Base-by-base conservation (phyloP, 1,284 basidiomycete genomes). In the Microbotryomycetes sp. region DNA sequence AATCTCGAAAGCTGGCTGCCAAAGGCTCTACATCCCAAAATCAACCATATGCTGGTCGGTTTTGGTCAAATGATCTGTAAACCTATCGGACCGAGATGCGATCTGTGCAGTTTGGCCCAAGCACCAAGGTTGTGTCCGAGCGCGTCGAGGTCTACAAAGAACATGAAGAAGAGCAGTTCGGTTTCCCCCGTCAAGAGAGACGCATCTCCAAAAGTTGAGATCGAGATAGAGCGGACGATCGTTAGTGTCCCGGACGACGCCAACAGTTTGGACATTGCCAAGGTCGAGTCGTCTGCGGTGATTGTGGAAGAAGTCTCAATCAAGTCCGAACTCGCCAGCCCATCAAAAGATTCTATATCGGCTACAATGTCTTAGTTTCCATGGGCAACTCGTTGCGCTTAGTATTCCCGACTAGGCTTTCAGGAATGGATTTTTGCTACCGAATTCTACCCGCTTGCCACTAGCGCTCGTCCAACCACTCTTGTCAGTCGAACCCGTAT, bases 1-100 rank as follows among this genome's bases (percentile, higher is more conserved):
- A 93, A 92, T 71, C 79, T 96, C 3, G 85, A 96, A 74, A 90
- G 88, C 0, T 96, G 92, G 92, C 80, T 96, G 1, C 92, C 91
- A 0, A 81, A 80, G 24, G 83, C 87, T 61, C 78, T 89, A 1
- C 88, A 90, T 69, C 81, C 80, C 9, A 84, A 89, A 5, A 91
- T 96, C 70, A 96, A 94, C 73, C 86, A 87, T 55, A 76, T 91
- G 75, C 80, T 97, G 3, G 92, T 96, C 6, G 91, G 92, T 0
- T 94, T 96, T 67, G 92, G 92, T 15, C 94, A 89, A 85, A 82
- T 81, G 1, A 81, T 97, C 3, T 97, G 93, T 68, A 78, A 86
- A 1, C 90, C 93, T 2, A 81, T 90, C 7, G 82, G 84, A 0
- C 91, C 93, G 0, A 81, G 85, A 35, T 97, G 93, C 72, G 86